These are phyloP conservation scores for Nymphaea colorata DNA, from an alignment of 164 flowering plant genomes.

Conservation along the genomic window DNA sequence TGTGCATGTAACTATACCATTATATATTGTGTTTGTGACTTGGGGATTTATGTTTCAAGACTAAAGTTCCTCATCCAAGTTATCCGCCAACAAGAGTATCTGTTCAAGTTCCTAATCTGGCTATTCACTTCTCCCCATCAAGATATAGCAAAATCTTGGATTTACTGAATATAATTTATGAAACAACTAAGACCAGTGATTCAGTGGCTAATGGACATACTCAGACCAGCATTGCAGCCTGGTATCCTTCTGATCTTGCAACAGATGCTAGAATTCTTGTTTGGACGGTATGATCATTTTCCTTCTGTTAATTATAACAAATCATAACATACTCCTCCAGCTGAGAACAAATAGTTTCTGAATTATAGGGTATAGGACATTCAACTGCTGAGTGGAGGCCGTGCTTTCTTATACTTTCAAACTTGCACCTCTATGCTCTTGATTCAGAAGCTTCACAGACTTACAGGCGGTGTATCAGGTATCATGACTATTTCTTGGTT, in stretches of 20 bases:
- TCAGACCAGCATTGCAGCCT: constrained; percentile 32
- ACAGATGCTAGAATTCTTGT: constrained; percentile 71
- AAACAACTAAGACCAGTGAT: constrained; percentile 29
- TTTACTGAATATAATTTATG: constrained; percentile 47
- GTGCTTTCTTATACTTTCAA: constrained; percentile 78
- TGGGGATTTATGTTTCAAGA: constrained; percentile 25
- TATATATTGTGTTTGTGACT: too few species aligned
- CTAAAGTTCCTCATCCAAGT: constrained; percentile 76
- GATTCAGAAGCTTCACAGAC: constrained; percentile 63
- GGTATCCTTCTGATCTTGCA: constrained; percentile 75
- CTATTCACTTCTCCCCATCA: constrained; percentile 83
- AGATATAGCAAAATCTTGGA: constrained; percentile 65
- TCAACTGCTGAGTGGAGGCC: constrained; percentile 92
- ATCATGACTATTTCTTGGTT: background rate
- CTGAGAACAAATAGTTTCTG: background rate
- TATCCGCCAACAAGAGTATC: constrained; percentile 82
- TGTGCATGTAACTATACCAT: too few species aligned
- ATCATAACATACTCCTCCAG: too few species aligned
- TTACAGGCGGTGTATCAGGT: constrained; percentile 83
- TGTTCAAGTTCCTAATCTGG: constrained; percentile 88
- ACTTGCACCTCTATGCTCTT: constrained; percentile 67
- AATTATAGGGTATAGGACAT: constrained; percentile 80
- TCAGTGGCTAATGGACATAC: constrained; percentile 24
- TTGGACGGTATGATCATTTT: constrained; percentile 58
- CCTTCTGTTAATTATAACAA: background rate